Evolutionary conservation across 2,329 filamentous ascomycete genomes (phyloP).

Genomic region (Alternaria sp.): DNA sequence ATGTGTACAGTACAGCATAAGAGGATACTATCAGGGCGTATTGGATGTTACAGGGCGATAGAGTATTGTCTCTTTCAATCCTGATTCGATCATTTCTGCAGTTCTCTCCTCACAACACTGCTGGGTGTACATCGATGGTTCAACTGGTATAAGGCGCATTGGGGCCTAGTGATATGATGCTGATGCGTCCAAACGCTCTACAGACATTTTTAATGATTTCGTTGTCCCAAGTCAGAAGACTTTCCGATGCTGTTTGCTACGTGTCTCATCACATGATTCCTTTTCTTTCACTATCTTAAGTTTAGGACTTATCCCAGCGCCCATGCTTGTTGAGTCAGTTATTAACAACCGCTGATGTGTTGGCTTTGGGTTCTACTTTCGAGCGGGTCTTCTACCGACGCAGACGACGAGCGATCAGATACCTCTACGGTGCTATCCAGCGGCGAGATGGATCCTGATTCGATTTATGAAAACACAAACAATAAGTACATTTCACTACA

Average conservation of each 20-base stretch:
- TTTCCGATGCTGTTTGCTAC: background rate
- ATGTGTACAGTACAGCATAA: background rate
- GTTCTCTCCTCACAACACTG: background rate
- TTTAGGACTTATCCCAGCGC: background rate
- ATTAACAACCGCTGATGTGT: background rate
- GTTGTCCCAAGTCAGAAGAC: background rate
- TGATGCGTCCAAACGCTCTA: background rate
- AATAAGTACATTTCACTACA: background rate
- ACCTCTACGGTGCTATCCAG: too few species aligned
- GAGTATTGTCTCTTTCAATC: background rate
- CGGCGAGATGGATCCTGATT: background rate
- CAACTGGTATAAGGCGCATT: background rate
- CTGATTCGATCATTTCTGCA: background rate
- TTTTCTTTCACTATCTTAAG: background rate
- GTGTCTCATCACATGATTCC: background rate
- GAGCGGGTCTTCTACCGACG: background rate
- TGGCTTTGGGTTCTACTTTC: too few species aligned
- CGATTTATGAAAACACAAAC: background rate
- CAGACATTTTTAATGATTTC: background rate
- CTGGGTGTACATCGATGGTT: background rate
- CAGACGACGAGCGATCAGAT: background rate
- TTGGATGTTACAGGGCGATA: background rate
- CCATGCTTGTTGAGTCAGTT: background rate
- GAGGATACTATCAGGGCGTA: background rate
- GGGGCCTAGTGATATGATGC: background rate